These are phyloP conservation scores for Penicillium ochrochloron DNA, from an alignment of 495 filamentous ascomycete species.

Conservation along the genomic window DNA sequence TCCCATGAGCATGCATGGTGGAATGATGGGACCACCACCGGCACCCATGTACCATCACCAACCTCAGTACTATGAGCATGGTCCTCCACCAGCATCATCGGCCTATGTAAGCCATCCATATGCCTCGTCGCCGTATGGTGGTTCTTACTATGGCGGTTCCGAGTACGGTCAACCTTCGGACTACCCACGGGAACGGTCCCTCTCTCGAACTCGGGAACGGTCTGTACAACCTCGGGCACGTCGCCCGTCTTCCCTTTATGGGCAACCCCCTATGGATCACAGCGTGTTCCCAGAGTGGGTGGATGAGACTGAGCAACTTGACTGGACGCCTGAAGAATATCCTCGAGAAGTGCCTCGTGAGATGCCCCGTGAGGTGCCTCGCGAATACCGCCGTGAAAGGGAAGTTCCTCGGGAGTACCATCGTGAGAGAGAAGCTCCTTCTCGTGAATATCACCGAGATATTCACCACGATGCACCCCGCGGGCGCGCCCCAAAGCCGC, in stretches of 20 bases:
- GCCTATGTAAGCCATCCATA: slow-evolving; percentile 42
- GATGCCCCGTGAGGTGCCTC: slow-evolving; percentile 10
- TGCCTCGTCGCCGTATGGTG: slow-evolving; percentile 36
- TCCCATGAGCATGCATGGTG: slow-evolving; percentile 50
- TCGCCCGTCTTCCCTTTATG: slow-evolving; percentile 45
- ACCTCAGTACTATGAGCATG: slow-evolving; percentile 25
- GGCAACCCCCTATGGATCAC: slow-evolving; percentile 35
- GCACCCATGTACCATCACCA: slow-evolving; percentile 39
- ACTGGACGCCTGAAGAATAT: slow-evolving; percentile 20
- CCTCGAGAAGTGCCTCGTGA: slow-evolving; percentile 32
- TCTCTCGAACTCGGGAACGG: slow-evolving; percentile 39
- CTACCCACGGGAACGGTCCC: slow-evolving; percentile 38
- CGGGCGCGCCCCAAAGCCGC: slow-evolving; percentile 19
- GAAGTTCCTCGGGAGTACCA: slow-evolving; percentile 7
- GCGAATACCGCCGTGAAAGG: slow-evolving; percentile 8
- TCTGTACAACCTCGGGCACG: slow-evolving; percentile 36
- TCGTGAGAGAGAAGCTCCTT: slow-evolving; percentile 24
- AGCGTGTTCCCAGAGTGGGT: slow-evolving; percentile 28
- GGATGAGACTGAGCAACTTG: slow-evolving; percentile 37
- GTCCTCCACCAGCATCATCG: slow-evolving; percentile 43
- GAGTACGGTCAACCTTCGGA: slow-evolving; percentile 31
- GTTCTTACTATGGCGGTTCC: slow-evolving; percentile 32
- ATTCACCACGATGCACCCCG: slow-evolving; percentile 12
- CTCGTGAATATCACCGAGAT: slow-evolving; percentile 15
- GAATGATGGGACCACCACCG: slow-evolving; percentile 35